Percentiles rank a stretch among this genome's conserved stretches.
Evolutionary conservation across 768 basidiomycete genomes (phyloP).

Genomic region (Trametes elegans): DNA sequence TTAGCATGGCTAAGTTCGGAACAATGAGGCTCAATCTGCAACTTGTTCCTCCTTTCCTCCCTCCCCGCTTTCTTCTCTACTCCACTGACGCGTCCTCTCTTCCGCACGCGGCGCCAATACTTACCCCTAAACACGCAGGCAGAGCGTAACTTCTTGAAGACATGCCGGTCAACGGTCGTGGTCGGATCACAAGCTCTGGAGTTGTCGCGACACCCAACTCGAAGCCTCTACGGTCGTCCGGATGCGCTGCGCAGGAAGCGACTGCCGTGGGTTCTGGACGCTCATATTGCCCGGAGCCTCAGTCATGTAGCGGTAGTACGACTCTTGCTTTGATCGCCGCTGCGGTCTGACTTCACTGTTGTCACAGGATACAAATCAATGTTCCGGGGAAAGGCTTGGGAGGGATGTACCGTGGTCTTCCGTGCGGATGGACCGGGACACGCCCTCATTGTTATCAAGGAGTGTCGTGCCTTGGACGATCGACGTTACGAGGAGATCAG

Average conservation of each 20-base stretch:
- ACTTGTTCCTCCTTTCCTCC: too few relatives aligned
- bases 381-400: not conserved
- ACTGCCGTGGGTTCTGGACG: not conserved
- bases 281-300: not conserved
- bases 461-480: not conserved
- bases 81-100: too few relatives aligned
- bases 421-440: not conserved
- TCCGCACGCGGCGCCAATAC: too few relatives aligned
- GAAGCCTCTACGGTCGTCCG: not conserved
- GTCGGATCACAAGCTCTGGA: not conserved
- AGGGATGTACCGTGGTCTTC: not conserved
- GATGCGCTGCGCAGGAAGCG: not conserved
- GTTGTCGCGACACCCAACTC: not conserved
- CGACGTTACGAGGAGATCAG: constrained; percentile 50
- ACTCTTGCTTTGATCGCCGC: not conserved
- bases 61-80: too few relatives aligned
- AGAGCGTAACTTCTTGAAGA: not conserved
- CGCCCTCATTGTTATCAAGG: not conserved
- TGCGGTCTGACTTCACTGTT: not conserved
- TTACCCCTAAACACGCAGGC: too few relatives aligned
- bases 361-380: not conserved
- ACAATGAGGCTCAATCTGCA: too few relatives aligned
- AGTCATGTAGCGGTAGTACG: not conserved
- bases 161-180: too few relatives aligned
- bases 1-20: too few relatives aligned